phyloP scores from a whole-genome alignment of 2,329 filamentous ascomycete genomes.

The Sporothrix variecibatus region DNA sequence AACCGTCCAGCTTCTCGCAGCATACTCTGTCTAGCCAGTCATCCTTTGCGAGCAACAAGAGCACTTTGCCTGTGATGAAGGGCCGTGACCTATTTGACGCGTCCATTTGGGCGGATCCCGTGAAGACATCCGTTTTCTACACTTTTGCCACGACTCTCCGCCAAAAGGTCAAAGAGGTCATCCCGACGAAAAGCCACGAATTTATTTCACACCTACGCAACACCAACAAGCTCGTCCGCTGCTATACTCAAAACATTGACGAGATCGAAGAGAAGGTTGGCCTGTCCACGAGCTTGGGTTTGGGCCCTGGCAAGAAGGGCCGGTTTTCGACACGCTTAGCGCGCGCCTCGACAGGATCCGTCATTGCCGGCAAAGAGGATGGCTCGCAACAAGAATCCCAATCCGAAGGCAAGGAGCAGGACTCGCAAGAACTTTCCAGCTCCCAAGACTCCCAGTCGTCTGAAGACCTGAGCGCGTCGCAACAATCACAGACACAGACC shows the following conservation, averaged over 20 bases:
- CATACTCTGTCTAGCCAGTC: constrained; percentile 38
- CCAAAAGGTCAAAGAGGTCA: constrained; percentile 63
- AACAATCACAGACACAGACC: not conserved
- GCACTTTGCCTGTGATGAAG: constrained; percentile 62
- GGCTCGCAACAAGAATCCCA: not conserved
- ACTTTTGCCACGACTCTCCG: constrained; percentile 69
- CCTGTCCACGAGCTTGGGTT: constrained; percentile 61
- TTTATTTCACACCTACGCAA: constrained; percentile 70
- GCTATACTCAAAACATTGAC: constrained; percentile 77
- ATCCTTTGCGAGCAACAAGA: constrained; percentile 33
- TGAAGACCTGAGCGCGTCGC: not conserved
- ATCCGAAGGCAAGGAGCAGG: not conserved
- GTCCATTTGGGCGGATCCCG: constrained; percentile 68
- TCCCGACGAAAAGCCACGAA: constrained; percentile 65
- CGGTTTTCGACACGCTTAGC: constrained; percentile 52
- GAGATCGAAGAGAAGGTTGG: constrained; percentile 71
- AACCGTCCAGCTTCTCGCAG: constrained; percentile 46
- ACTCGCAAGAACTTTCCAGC: not conserved
- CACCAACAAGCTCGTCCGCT: constrained; percentile 66
- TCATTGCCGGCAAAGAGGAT: not conserved
- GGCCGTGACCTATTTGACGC: constrained; percentile 72
- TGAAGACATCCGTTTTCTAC: constrained; percentile 70
- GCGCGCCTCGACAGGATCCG: constrained; percentile 20
- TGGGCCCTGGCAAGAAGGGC: constrained; percentile 62
- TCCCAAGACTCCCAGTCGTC: constrained; percentile 13